phyloP scores from a whole-genome alignment of 176 grass and related monocot genomes.

The Ensete glaucum region DNA sequence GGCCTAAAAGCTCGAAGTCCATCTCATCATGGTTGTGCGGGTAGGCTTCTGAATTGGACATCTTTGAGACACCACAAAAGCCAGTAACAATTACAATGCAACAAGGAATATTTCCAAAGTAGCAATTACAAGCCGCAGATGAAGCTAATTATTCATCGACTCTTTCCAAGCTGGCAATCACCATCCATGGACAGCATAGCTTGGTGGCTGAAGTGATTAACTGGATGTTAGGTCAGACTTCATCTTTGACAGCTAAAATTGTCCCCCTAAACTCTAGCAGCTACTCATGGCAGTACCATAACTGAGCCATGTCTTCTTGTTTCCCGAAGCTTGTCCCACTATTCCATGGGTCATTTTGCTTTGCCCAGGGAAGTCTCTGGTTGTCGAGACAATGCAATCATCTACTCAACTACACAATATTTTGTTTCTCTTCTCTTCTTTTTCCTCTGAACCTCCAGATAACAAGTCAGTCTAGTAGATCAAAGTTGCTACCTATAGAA shows the following conservation, averaged over 20 bases:
- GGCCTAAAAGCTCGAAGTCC: slow-evolving; percentile 7
- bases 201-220: neutral
- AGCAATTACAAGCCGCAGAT: neutral
- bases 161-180: neutral
- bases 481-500: too few species aligned
- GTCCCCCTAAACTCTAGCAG: neutral
- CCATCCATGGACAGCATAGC: neutral
- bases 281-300: neutral
- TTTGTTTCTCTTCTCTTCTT: too few species aligned
- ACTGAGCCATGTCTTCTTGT: neutral
- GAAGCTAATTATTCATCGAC: neutral
- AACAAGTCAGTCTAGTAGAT: too few species aligned
- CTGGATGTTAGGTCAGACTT: neutral
- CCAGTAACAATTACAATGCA: neutral
- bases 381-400: too few species aligned
- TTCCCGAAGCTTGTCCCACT: too few species aligned
- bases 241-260: neutral
- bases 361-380: too few species aligned
- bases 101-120: neutral
- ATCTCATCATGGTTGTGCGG: slow-evolving; percentile 10
- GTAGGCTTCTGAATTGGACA: slow-evolving; percentile 3
- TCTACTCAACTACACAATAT: too few species aligned
- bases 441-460: too few species aligned
- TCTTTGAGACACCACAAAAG: neutral
- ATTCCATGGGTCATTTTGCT: too few species aligned